Conservation (phyloP, 2,329 filamentous ascomycete species). For the Talaromyces sp. region DNA sequence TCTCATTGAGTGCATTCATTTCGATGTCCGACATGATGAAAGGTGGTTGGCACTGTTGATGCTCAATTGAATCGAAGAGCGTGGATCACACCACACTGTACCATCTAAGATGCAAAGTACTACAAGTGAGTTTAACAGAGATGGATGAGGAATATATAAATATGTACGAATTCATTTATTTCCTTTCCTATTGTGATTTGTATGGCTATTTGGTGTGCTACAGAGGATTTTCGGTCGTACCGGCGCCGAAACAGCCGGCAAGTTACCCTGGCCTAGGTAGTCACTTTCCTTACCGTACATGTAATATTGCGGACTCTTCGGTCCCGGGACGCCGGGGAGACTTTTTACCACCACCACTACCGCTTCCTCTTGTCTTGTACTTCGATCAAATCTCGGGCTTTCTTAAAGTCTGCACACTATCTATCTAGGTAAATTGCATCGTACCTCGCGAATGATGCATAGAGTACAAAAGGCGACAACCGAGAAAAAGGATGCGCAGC, state of each 20-base stretch:
- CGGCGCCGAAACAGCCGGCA: slow-evolving; percentile 7
- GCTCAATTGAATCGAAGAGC: background rate
- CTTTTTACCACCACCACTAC: background rate
- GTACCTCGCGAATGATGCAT: background rate
- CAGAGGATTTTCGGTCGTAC: background rate
- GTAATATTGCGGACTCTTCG: slow-evolving; percentile 7
- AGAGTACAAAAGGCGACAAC: background rate
- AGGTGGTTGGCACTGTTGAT: background rate
- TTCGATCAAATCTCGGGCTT: background rate
- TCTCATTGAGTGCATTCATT: background rate
- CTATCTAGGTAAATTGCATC: background rate
- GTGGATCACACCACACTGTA: background rate
- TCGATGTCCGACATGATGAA: slow-evolving; percentile 1
- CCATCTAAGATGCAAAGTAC: background rate
- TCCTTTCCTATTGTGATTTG: background rate
- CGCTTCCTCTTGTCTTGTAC: background rate
- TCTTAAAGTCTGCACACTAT: background rate
- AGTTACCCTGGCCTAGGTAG: background rate
- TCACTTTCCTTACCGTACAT: no score
- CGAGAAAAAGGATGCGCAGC: background rate
- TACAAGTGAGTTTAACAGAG: background rate
- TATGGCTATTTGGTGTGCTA: background rate
- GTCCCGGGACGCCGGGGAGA: background rate
- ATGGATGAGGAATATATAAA: background rate
- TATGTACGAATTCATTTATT: background rate